A percentile compares a stretch with the other conserved stretches of the same genome.
These are phyloP conservation scores for Chlamydomonas asymmetrica DNA, from an alignment of 139 green algal species.

Conservation along the genomic window DNA sequence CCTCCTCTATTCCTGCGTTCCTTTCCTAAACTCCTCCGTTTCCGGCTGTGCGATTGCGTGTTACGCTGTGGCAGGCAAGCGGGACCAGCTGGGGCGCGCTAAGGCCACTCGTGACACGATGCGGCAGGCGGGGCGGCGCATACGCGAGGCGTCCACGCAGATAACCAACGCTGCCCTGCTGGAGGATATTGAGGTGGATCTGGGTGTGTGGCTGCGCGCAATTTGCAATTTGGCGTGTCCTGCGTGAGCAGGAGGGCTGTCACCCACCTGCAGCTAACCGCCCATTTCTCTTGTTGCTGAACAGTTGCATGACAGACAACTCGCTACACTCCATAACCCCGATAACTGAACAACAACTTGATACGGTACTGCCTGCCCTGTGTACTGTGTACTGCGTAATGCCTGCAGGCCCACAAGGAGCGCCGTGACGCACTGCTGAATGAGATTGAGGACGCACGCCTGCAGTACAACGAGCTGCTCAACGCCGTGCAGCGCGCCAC, in stretches of 20 bases:
- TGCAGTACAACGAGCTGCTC: conserved; percentile 15
- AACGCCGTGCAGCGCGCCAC: conserved; percentile 29
- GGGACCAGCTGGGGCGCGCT: conserved; percentile 21
- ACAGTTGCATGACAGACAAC: not conserved
- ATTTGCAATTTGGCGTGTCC: not conserved
- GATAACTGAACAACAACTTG: not conserved
- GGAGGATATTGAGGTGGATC: conserved; percentile 61
- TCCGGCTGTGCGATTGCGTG: no score
- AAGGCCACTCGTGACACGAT: conserved; percentile 48
- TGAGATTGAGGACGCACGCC: conserved; percentile 19
- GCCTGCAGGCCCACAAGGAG: conserved; percentile 22
- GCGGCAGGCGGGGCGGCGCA: conserved; percentile 45
- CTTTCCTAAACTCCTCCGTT: no score
- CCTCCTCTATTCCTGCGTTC: no score
- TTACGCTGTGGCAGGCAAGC: no score
- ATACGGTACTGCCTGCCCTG: not conserved
- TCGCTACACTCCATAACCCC: not conserved
- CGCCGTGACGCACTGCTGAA: conserved; percentile 6
- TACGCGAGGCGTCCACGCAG: conserved; percentile 54
- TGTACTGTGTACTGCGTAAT: not conserved
- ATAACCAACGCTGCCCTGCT: conserved; percentile 57
- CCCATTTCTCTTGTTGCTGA: not conserved
- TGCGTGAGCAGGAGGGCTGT: not conserved
- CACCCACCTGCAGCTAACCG: not conserved
- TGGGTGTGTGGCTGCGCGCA: not conserved